phyloP scores from a whole-genome alignment of 208 protist species.

The Trypanosoma congolense region DNA sequence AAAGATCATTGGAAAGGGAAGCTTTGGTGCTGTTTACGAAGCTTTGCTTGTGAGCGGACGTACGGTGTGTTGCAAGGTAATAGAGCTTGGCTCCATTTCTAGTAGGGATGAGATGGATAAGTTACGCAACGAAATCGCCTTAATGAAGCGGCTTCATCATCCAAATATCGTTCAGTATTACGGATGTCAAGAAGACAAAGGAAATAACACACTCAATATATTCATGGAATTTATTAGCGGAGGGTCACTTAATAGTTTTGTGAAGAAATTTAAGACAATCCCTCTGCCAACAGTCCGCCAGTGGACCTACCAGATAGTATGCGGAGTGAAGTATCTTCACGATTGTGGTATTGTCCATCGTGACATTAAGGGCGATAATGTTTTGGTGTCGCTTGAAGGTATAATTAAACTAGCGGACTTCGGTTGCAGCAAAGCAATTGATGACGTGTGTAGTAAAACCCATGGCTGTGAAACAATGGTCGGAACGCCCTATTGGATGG shows the following conservation, averaged over 20 bases:
- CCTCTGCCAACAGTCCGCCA: slow-evolving; percentile 67
- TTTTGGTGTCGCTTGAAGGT: slow-evolving; percentile 80
- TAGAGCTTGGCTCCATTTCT: slow-evolving; percentile 68
- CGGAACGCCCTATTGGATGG: slow-evolving; percentile 91
- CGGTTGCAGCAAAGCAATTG: slow-evolving; percentile 85
- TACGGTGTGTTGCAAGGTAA: slow-evolving; percentile 83
- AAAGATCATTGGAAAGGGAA: slow-evolving; percentile 81
- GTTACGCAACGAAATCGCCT: slow-evolving; percentile 74
- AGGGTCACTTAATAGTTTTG: slow-evolving; percentile 66
- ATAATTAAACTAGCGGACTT: slow-evolving; percentile 91
- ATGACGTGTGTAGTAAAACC: slow-evolving; percentile 76
- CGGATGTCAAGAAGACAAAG: slow-evolving; percentile 74
- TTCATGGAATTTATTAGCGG: slow-evolving; percentile 92
- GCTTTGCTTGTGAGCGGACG: slow-evolving; percentile 57
- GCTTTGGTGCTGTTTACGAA: slow-evolving; percentile 82
- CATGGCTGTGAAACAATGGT: slow-evolving; percentile 78
- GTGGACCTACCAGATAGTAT: slow-evolving; percentile 89
- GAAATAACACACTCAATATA: slow-evolving; percentile 73
- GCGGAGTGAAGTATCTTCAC: slow-evolving; percentile 87
- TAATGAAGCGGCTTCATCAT: slow-evolving; percentile 83
- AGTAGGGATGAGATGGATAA: slow-evolving; percentile 70
- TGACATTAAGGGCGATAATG: slow-evolving; percentile 90
- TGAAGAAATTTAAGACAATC: slow-evolving; percentile 77
- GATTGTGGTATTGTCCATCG: slow-evolving; percentile 85
- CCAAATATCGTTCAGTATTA: slow-evolving; percentile 91